Conservation (phyloP, 345 rosid genomes). For the Iberis pinnata region DNA sequence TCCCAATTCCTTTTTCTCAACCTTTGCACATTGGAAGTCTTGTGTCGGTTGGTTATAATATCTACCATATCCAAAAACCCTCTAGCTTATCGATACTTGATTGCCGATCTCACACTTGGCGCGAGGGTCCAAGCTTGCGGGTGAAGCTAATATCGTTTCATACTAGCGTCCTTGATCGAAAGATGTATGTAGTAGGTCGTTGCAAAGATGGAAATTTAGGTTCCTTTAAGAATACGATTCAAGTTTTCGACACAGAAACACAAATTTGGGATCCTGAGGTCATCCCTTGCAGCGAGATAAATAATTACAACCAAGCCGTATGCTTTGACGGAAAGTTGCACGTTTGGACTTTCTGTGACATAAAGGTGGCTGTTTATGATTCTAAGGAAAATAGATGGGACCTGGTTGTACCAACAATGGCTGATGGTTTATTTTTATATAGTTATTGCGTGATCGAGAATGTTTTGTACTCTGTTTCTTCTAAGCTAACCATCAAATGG, state of each 20-base stretch:
- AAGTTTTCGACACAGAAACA: conserved; percentile 41
- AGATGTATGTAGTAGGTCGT: conserved; percentile 61
- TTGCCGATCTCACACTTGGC: too few relatives aligned
- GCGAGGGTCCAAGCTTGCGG: too few relatives aligned
- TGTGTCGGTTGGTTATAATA: too few relatives aligned
- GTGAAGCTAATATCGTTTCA: too few relatives aligned
- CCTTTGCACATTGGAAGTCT: too few relatives aligned
- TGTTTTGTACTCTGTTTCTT: conserved; percentile 53
- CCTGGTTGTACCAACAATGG: conserved; percentile 40
- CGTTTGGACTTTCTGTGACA: conserved; percentile 32
- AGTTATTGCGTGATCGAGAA: conserved; percentile 52
- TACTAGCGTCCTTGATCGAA: too few relatives aligned
- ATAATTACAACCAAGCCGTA: neutral
- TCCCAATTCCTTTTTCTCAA: too few relatives aligned
- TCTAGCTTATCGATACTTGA: too few relatives aligned
- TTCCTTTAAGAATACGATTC: too few relatives aligned
- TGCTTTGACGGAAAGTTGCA: neutral
- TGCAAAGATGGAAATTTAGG: conserved; percentile 32
- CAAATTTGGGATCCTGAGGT: conserved; percentile 31
- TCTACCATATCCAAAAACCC: too few relatives aligned
- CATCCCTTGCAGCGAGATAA: too few relatives aligned
- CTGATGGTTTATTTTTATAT: conserved; percentile 22
- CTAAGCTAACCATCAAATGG: too few relatives aligned
- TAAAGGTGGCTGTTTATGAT: conserved; percentile 46
- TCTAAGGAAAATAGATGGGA: conserved; percentile 41